Evolutionary conservation across 331 rosid genomes (phyloP), one percentile per base, ranked within the genome.

Genomic region (Acacia concinna): DNA sequence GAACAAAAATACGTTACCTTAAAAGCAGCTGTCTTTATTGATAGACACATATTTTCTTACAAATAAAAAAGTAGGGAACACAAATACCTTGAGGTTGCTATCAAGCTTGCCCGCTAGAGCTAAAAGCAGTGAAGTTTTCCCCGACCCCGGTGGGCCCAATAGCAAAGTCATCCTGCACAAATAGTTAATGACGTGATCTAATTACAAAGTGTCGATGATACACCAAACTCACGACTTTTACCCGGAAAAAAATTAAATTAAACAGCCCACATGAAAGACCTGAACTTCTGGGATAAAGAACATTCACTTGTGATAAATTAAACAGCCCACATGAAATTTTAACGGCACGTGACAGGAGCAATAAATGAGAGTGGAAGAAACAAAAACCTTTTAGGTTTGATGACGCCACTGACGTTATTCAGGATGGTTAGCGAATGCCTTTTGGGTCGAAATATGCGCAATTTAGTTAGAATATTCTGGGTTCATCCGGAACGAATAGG

Each of bases 121-220:
- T 81, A 79, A 79, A 85, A 92, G 98, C 79, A 94, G 77, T 12
- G 97, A 84, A 28, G 94, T 85, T 86, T 89, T 92, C 7, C 97
- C 98, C 5, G 97, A 90, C 23, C 94, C 93, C 25, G 98, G 97
- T 70, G 98, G 97, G 30, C 97, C 98, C 73, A 94, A 79, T 9
- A 94, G 86, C 89, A 94, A 83, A 54, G 97, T 94, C 97, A 94
- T 90, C 97, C 97, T 92, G 23, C 46, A 31, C 46, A 81, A 54
- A 46, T 37, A 54, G 71, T 28, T 37, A 63, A 75, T 28, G 31
- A 41, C 44, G 25, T 13, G 34, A 31, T 20, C 43, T 13, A 21
- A 74, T 43, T 54, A 20, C 59, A 71, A 59, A 78, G 17, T 28
- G 66, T 56, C 11, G 63, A 51, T 18, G 13, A 59, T 59, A 13